Percentiles rank a stretch among this genome's conserved stretches.
These are phyloP conservation scores for Thielaviopsis punctulata DNA, from an alignment of 2,329 filamentous ascomycete species.

Conservation along the genomic window DNA sequence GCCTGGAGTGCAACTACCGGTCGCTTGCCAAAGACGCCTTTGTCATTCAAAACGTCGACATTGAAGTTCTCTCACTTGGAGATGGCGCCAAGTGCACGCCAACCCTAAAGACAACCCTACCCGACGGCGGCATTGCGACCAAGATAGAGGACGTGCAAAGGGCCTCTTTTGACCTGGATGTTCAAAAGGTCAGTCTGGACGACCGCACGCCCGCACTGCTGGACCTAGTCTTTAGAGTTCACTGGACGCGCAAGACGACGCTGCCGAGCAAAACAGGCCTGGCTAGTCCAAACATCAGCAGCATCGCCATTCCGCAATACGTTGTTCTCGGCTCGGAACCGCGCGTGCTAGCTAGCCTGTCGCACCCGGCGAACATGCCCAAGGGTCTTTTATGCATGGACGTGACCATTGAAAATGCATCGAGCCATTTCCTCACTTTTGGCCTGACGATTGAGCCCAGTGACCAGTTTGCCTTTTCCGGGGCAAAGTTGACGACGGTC, in stretches of 20 bases:
- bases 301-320: constrained; percentile 62
- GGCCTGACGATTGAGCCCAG: constrained; percentile 81
- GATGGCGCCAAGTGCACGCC: constrained; percentile 36
- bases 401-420: constrained; percentile 76
- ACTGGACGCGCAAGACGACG: constrained; percentile 49
- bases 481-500: constrained; percentile 62
- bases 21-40: constrained; percentile 65
- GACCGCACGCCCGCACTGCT: constrained; percentile 61
- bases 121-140: constrained; percentile 31
- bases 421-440: constrained; percentile 87
- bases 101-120: constrained; percentile 22
- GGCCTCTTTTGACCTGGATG: constrained; percentile 53
- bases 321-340: constrained; percentile 71
- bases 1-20: constrained; percentile 51
- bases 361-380: constrained; percentile 23
- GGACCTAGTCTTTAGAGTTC: constrained; percentile 57
- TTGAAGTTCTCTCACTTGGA: constrained; percentile 38
- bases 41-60: constrained; percentile 41
- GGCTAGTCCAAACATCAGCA: constrained; percentile 37
- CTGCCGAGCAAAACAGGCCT: constrained; percentile 16
- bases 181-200: constrained; percentile 63
- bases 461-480: constrained; percentile 85
- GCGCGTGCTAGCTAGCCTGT: constrained; percentile 52
- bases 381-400: constrained; percentile 28
- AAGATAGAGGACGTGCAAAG: constrained; percentile 52